These are phyloP conservation scores for Brasenia schreberi DNA, from an alignment of 164 flowering plant genomes.

Conservation along the genomic window DNA sequence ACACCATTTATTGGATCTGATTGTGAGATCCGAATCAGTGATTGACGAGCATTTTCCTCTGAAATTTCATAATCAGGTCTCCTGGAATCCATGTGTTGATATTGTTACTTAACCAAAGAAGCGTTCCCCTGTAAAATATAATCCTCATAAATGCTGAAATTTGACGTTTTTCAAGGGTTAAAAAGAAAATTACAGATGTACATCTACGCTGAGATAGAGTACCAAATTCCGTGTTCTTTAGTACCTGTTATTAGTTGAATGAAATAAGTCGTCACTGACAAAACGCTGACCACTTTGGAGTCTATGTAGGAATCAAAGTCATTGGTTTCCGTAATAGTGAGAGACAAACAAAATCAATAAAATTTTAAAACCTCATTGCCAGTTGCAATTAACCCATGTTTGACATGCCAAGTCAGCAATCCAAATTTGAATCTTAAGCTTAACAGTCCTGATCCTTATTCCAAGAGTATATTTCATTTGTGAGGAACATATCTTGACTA, in stretches of 20 bases:
- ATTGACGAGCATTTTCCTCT: conserved; percentile 8
- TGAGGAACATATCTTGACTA: no score
- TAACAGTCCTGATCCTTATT: neutral
- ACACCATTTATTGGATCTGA: conserved; percentile 6
- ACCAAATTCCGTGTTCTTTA: neutral
- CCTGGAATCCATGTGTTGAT: conserved; percentile 1
- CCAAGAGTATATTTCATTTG: no score
- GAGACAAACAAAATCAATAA: neutral
- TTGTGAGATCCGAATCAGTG: conserved; percentile 12
- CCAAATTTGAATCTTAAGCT: neutral
- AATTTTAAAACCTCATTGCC: neutral
- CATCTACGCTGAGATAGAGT: neutral
- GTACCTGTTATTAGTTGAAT: no score
- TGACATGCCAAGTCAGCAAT: neutral
- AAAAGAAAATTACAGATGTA: neutral
- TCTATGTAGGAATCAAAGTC: neutral
- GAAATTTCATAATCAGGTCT: conserved; percentile 5
- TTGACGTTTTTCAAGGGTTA: neutral
- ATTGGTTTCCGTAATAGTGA: neutral
- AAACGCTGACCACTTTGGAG: neutral
- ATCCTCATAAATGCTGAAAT: neutral
- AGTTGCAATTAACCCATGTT: neutral
- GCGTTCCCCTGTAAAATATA: neutral
- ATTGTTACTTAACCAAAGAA: neutral
- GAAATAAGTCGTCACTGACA: neutral